These are phyloP conservation scores for Haemoproteus tartakovskyi DNA, from an alignment of 169 alveolate species.

Conservation along the genomic window DNA sequence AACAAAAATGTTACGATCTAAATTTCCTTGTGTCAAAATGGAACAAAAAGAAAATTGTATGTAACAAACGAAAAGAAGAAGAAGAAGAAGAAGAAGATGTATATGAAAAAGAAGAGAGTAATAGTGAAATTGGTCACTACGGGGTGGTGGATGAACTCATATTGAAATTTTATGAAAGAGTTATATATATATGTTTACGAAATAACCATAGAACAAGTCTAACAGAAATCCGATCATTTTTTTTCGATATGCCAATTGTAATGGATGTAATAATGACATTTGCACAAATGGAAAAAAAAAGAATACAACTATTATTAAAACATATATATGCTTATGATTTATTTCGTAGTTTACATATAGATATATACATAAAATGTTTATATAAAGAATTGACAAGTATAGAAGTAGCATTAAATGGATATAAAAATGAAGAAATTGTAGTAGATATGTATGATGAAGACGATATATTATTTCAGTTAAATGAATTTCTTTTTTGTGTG, in stretches of 20 bases:
- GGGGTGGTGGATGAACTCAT: conserved; percentile 15
- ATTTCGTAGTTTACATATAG: conserved; percentile 11
- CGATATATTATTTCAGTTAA: conserved; percentile 3
- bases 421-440: conserved; percentile 1
- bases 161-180: conserved; percentile 21
- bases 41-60: background rate
- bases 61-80: too few species aligned
- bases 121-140: too few species aligned
- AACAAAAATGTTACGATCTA: conserved; percentile 9
- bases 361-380: conserved; percentile 15
- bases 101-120: too few species aligned
- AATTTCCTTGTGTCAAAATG: background rate
- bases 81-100: too few species aligned
- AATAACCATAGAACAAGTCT: conserved; percentile 4
- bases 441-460: too few species aligned
- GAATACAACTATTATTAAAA: conserved; percentile 2
- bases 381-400: conserved; percentile 23
- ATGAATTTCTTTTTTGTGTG: conserved; percentile 16
- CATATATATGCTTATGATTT: background rate
- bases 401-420: conserved; percentile 4
- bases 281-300: conserved; percentile 4
- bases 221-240: conserved; percentile 4
- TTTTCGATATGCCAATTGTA: conserved; percentile 18
- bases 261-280: conserved; percentile 50
- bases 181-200: conserved; percentile 18